These are phyloP conservation scores for Lindgomyces ingoldianus DNA, from an alignment of 495 filamentous ascomycete genomes.

Conservation along the genomic window DNA sequence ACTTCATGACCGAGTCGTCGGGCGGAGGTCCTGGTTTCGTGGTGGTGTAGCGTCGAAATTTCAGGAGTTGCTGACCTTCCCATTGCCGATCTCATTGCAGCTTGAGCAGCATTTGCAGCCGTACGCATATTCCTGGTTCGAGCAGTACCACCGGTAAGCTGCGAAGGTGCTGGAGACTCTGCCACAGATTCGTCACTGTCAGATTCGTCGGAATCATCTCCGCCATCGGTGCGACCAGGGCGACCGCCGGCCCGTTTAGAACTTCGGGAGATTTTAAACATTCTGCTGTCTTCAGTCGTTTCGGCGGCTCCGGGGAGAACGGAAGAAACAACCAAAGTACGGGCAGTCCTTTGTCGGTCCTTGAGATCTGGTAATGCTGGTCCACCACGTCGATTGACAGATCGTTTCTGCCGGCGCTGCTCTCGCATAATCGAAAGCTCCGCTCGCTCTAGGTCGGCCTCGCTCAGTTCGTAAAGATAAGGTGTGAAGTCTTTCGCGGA, in stretches of 20 bases:
- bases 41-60: constrained; percentile 59
- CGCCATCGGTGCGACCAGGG: constrained; percentile 58
- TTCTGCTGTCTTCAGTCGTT: constrained; percentile 77
- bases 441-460: constrained; percentile 84
- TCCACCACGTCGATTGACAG: constrained; percentile 88
- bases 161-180: constrained; percentile 65
- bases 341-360: constrained; percentile 86
- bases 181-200: constrained; percentile 49
- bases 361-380: constrained; percentile 95
- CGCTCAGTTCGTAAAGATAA: constrained; percentile 86
- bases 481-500: constrained; percentile 90
- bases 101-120: constrained; percentile 78
- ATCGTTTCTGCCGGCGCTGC: constrained; percentile 89
- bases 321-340: constrained; percentile 85
- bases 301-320: constrained; percentile 84
- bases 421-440: constrained; percentile 92
- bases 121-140: constrained; percentile 85
- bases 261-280: constrained; percentile 70
- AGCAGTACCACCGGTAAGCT: constrained; percentile 69
- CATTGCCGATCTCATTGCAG: constrained; percentile 68
- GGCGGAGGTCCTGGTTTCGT: constrained; percentile 69
- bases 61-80: constrained; percentile 91
- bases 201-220: constrained; percentile 69
- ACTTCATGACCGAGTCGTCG: constrained; percentile 59
- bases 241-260: constrained; percentile 60